A percentile compares a stretch with the other conserved stretches of the same genome.
Conservation (phyloP, 352 stramenopile species). For the Globisporangium heterothallicum region DNA sequence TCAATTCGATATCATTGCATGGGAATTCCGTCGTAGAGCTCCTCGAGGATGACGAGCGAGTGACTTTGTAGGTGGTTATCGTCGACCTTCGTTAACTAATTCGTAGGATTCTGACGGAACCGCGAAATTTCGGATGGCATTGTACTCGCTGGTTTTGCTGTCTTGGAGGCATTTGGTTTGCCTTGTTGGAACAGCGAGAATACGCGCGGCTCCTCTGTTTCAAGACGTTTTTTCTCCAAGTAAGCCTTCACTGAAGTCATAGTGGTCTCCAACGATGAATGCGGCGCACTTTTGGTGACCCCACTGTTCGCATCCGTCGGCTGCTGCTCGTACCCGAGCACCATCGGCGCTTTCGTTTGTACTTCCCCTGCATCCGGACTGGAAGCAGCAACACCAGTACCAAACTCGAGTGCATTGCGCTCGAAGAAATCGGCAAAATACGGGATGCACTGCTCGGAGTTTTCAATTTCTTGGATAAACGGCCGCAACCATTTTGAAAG, state of each 20-base stretch:
- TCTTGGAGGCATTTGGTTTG: background rate
- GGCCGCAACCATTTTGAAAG: slow-evolving; percentile 82
- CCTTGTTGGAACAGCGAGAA: slow-evolving; percentile 16
- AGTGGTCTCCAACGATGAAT: slow-evolving; percentile 14
- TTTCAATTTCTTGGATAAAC: slow-evolving; percentile 66
- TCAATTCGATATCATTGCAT: background rate
- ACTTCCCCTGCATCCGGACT: background rate
- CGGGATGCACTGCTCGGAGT: slow-evolving; percentile 52
- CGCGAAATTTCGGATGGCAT: background rate
- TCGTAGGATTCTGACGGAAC: background rate
- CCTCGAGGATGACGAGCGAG: slow-evolving; percentile 13
- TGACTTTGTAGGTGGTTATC: background rate
- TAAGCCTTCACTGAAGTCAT: slow-evolving; percentile 29
- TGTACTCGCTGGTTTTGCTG: background rate
- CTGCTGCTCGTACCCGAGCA: slow-evolving; percentile 39
- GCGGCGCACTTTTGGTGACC: background rate
- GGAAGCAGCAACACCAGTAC: slow-evolving; percentile 7
- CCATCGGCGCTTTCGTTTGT: slow-evolving; percentile 16
- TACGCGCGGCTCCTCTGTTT: slow-evolving; percentile 6
- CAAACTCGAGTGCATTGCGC: slow-evolving; percentile 43
- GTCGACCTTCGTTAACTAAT: background rate
- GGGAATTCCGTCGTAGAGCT: slow-evolving; percentile 15
- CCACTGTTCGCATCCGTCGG: background rate
- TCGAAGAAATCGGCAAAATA: slow-evolving; percentile 65
- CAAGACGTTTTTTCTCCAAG: slow-evolving; percentile 19